phyloP scores from a whole-genome alignment of 441 rosid species.

The Jatropha podagrica region DNA sequence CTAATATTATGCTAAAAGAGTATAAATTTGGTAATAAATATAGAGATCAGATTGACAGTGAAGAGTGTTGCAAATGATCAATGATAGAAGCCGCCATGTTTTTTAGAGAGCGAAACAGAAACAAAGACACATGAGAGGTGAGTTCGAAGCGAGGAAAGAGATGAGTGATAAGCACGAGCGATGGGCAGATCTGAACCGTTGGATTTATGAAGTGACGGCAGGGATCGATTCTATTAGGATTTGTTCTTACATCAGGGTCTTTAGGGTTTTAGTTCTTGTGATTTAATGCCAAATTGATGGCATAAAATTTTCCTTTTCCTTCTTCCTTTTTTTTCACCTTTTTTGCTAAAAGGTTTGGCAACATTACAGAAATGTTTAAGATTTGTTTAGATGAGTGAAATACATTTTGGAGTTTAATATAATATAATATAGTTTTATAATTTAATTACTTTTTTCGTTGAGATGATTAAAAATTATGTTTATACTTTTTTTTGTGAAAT shows the following conservation, averaged over 20 bases:
- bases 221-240: slow-evolving; percentile 33
- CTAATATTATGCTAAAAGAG: not conserved
- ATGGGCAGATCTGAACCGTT: slow-evolving; percentile 34
- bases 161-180: slow-evolving; percentile 41
- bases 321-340: not conserved
- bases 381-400: no score
- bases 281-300: slow-evolving; percentile 7
- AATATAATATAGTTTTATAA: no score
- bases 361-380: no score
- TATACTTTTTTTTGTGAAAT: no score
- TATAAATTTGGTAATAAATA: slow-evolving; percentile 1
- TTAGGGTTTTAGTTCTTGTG: slow-evolving; percentile 38
- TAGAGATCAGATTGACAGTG: slow-evolving; percentile 31
- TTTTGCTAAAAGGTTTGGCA: no score
- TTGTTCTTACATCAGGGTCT: slow-evolving; percentile 32
- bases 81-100: slow-evolving; percentile 32
- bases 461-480: no score
- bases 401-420: no score
- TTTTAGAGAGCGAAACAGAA: slow-evolving; percentile 22
- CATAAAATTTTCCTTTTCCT: not conserved
- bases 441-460: no score
- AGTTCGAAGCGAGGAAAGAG: slow-evolving; percentile 24
- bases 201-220: slow-evolving; percentile 35
- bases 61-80: slow-evolving; percentile 20
- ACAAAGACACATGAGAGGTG: slow-evolving; percentile 2